A percentile compares a stretch with the other conserved stretches of the same genome.
These are phyloP conservation scores for Myxozyma geophila DNA, from an alignment of 805 yeast species.

Conservation along the genomic window DNA sequence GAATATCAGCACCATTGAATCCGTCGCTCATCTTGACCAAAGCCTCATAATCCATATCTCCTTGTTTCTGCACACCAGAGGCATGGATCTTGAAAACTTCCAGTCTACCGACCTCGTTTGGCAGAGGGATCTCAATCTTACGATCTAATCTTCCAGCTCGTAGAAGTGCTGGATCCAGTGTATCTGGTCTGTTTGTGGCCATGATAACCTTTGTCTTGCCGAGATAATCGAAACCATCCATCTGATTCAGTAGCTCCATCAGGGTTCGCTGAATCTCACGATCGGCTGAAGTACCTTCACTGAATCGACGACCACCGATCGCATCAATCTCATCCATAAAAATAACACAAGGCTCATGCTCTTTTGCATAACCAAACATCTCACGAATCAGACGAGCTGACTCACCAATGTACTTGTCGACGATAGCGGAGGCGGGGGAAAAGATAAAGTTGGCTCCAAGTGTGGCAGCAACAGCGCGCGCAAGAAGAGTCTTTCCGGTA, in stretches of 20 bases:
- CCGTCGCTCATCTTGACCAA: conserved; percentile 99
- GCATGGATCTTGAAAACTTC: conserved; percentile 95
- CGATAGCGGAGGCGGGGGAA: conserved; percentile 98
- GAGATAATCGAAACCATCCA: conserved; percentile 97
- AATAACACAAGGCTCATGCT: conserved; percentile 96
- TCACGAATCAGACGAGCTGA: conserved; percentile 95
- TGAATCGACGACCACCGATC: conserved; percentile 96
- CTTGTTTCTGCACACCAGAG: conserved; percentile 79
- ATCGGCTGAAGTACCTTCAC: conserved; percentile 98
- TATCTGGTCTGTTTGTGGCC: conserved; percentile 99
- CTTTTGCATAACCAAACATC: conserved; percentile 97
- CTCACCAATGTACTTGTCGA: conserved; percentile 97
- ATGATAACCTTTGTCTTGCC: conserved; percentile 97
- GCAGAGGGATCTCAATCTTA: conserved; percentile 92
- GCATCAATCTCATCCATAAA: conserved; percentile 99
- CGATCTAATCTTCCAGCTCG: conserved; percentile 98
- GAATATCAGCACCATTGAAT: conserved; percentile 96
- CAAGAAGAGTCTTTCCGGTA: conserved; percentile 93
- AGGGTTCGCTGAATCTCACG: conserved; percentile 97
- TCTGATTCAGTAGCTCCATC: conserved; percentile 95
- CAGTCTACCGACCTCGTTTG: conserved; percentile 93
- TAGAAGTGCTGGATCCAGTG: conserved; percentile 93
- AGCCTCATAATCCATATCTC: conserved; percentile 90
- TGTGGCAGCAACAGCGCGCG: conserved; percentile 98
- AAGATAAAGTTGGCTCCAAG: conserved; percentile 97